phyloP scores from a whole-genome alignment of 2,329 filamentous ascomycete genomes.

The Talaromyces sp. region DNA sequence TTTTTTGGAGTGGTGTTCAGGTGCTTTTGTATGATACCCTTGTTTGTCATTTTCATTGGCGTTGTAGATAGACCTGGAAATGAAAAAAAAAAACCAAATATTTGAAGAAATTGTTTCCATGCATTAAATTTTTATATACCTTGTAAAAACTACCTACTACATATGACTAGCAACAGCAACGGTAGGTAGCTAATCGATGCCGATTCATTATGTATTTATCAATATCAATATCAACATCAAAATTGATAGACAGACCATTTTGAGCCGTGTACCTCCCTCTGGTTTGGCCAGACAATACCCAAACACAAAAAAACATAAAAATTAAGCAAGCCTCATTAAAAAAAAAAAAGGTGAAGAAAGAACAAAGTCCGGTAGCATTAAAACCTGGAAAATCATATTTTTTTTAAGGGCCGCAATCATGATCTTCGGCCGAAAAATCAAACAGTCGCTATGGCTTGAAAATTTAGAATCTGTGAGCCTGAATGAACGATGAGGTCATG shows the following conservation, averaged over 20 bases:
- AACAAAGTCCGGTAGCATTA: background rate
- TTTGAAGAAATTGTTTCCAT: background rate
- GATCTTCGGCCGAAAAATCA: background rate
- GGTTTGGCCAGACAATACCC: background rate
- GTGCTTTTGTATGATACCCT: conserved; percentile 9
- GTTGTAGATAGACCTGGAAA: background rate
- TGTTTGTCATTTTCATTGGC: background rate
- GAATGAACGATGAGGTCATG: background rate
- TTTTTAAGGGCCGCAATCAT: background rate
- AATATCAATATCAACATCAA: background rate
- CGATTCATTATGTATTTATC: no score
- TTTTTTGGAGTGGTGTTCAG: background rate
- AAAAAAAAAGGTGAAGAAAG: background rate
- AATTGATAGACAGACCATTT: background rate
- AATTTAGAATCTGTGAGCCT: background rate
- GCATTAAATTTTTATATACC: background rate
- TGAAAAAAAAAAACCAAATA: background rate
- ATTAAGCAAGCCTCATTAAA: background rate
- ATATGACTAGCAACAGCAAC: no score
- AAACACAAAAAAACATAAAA: background rate
- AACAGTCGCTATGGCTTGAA: background rate
- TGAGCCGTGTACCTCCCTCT: no score
- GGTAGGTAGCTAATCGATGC: background rate
- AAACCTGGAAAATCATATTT: background rate
- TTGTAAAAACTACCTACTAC: background rate